Evolutionary conservation across 2,329 filamentous ascomycete genomes (phyloP), one percentile per base, ranked within the genome.

Genomic region (Ophiostoma fasciatum): DNA sequence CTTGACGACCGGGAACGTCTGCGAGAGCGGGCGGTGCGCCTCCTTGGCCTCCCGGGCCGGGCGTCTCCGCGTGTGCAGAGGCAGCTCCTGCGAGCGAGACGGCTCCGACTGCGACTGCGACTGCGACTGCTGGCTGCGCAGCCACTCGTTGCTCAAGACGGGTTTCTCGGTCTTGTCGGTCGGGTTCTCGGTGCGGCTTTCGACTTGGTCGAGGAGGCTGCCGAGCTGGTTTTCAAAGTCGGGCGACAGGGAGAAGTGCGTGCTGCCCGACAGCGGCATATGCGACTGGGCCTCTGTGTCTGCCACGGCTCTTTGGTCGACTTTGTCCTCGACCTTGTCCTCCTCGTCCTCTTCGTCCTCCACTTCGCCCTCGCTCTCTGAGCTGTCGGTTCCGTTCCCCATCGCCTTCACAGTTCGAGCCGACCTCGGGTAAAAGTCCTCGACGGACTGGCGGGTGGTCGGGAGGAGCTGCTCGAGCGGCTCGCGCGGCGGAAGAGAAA

Each of bases 381-480:
- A n/a, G n/a, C n/a, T n/a, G n/a, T n/a, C n/a, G n/a, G n/a, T n/a
- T n/a, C n/a, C n/a, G n/a, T 37, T 39, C 17, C 31, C 31, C 21
- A 40, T 45, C 26, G 17, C 38, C 15, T 28, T 32, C 12, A 32
- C 37, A 4, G 35, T 6, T 5, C 37, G 36, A 11, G 25, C 36
- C 0, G 22, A 11, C 14, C 17, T 66, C 0, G 82, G 79, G 51
- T 81, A 94, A 13, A 98, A 63, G 51, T 96, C 88, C 51, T 87
- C 79, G 1, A 96, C 77, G 35, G 88, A 87, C 49, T 93, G 73
- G 27, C 93, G 56, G 2, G 74, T 71, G 1, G 88, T 93, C 46
- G 77, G 78, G n/a, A 94, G 62, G 4, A 58, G 57, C 5, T 65
- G 58, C 45, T 71, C 74, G 11, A 68, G 62, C 1, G 69, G 60